Evolutionary conservation across 495 filamentous ascomycete genomes (phyloP).

Genomic region (Penicillium nucicola): DNA sequence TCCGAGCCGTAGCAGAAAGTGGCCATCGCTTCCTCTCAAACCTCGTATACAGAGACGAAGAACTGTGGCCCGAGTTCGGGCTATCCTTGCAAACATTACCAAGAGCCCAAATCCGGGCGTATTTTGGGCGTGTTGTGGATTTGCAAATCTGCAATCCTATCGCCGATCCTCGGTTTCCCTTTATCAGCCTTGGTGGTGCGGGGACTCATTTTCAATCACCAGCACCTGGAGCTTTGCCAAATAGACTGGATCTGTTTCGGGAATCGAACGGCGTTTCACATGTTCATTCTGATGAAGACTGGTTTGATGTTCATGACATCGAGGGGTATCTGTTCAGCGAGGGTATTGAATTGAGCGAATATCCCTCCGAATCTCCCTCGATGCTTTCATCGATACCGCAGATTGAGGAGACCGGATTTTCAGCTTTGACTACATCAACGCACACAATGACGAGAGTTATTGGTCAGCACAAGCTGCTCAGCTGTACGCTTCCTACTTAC

Average conservation of each 20-base stretch:
- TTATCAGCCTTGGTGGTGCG: conserved; percentile 14
- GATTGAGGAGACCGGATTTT: background rate
- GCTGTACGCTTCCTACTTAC: background rate
- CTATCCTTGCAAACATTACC: conserved; percentile 11
- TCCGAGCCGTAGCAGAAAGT: conserved; percentile 11
- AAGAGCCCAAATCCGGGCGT: conserved; percentile 5
- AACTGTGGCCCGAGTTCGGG: conserved; percentile 15
- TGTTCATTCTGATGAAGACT: conserved; percentile 14
- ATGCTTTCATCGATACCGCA: background rate
- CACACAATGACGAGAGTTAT: background rate
- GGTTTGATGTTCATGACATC: conserved; percentile 22
- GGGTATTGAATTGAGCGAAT: background rate
- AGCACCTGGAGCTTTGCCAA: background rate
- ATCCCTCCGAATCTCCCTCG: background rate
- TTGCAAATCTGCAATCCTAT: conserved; percentile 12
- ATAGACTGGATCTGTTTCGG: conserved; percentile 3
- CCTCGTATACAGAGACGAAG: conserved; percentile 1
- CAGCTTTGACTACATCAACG: background rate
- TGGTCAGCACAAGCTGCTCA: background rate
- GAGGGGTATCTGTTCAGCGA: conserved; percentile 13
- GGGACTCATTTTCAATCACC: conserved; percentile 9
- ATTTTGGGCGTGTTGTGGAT: conserved; percentile 11
- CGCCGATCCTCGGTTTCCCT: conserved; percentile 14
- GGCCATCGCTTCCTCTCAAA: conserved; percentile 10
- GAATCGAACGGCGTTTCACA: conserved; percentile 13